These are phyloP conservation scores for Thelonectria blattea DNA, from an alignment of 2,329 filamentous ascomycete genomes.

Conservation along the genomic window DNA sequence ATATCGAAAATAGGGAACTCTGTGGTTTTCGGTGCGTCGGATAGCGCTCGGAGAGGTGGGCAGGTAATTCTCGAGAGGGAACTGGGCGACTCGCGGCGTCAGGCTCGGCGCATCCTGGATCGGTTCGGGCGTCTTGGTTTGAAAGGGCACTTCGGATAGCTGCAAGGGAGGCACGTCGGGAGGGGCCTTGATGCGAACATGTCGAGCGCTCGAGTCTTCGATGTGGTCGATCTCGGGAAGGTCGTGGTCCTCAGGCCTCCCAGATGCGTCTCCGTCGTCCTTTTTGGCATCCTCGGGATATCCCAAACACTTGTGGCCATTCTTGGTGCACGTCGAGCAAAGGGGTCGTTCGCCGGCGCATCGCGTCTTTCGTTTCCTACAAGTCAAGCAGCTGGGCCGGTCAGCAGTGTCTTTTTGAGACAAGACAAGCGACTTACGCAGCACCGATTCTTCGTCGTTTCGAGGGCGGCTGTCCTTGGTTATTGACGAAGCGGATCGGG, in stretches of 20 bases:
- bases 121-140: constrained; percentile 17
- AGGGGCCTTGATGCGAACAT: constrained; percentile 17
- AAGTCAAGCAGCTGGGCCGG: constrained; percentile 49
- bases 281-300: constrained; percentile 64
- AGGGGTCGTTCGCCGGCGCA: constrained; percentile 75
- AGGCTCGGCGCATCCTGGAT: constrained; percentile 9
- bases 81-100: constrained; percentile 15
- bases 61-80: constrained; percentile 29
- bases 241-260: constrained; percentile 29
- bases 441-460: constrained; percentile 81
- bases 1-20: constrained; percentile 88
- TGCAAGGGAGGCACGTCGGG: constrained; percentile 22
- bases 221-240: constrained; percentile 41
- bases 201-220: constrained; percentile 45
- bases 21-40: constrained; percentile 61
- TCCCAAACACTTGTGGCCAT: constrained; percentile 71
- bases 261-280: constrained; percentile 40
- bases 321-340: constrained; percentile 75
- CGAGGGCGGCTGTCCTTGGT: constrained; percentile 79
- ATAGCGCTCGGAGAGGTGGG: constrained; percentile 50
- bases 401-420: constrained; percentile 12
- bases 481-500: constrained; percentile 81
- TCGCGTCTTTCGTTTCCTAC: constrained; percentile 76
- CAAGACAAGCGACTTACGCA: constrained; percentile 61
- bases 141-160: constrained; percentile 15